A percentile compares a stretch with the other conserved stretches of the same genome.
phyloP scores from a whole-genome alignment of 2,329 filamentous ascomycete genomes.

The Calonectria pauciramosa region DNA sequence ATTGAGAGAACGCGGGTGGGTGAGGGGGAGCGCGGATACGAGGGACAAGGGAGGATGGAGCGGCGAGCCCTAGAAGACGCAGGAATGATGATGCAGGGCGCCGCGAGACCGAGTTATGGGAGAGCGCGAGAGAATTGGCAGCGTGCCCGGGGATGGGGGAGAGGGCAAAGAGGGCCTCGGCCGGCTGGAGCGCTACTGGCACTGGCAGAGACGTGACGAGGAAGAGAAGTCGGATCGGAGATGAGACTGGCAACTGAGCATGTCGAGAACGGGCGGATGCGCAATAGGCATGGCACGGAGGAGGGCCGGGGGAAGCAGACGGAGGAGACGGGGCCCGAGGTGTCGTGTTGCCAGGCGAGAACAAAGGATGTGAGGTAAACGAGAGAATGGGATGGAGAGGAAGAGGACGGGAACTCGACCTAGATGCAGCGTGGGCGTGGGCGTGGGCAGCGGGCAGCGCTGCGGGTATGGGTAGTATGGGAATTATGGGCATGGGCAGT shows the following conservation, averaged over 20 bases:
- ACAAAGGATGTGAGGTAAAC: conserved; percentile 31
- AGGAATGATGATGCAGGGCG: conserved; percentile 11
- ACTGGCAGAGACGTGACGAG: conserved; percentile 37
- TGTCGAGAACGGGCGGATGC: conserved; percentile 40
- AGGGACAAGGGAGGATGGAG: conserved; percentile 27
- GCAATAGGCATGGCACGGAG: conserved; percentile 40
- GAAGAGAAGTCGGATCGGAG: conserved; percentile 39
- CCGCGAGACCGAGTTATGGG: conserved; percentile 18
- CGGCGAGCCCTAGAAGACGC: conserved; percentile 24
- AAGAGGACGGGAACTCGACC: conserved; percentile 26
- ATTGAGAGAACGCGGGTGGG: conserved; percentile 57
- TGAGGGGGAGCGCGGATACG: conserved; percentile 45
- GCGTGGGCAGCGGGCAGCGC: conserved; percentile 29
- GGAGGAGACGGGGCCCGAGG: conserved; percentile 28
- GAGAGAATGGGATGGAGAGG: conserved; percentile 25
- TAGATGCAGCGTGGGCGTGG: conserved; percentile 24
- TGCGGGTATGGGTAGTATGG: conserved; percentile 10
- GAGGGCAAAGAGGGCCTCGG: conserved; percentile 31
- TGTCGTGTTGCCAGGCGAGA: conserved; percentile 49
- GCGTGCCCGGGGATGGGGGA: conserved; percentile 30
- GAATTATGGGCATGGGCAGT: conserved; percentile 24
- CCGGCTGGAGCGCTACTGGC: conserved; percentile 40
- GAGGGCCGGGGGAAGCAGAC: conserved; percentile 25
- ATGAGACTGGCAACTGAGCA: conserved; percentile 45
- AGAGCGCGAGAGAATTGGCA: conserved; percentile 38